phyloP scores from a whole-genome alignment of 345 rosid genomes.

The Eucalyptus cloeziana region DNA sequence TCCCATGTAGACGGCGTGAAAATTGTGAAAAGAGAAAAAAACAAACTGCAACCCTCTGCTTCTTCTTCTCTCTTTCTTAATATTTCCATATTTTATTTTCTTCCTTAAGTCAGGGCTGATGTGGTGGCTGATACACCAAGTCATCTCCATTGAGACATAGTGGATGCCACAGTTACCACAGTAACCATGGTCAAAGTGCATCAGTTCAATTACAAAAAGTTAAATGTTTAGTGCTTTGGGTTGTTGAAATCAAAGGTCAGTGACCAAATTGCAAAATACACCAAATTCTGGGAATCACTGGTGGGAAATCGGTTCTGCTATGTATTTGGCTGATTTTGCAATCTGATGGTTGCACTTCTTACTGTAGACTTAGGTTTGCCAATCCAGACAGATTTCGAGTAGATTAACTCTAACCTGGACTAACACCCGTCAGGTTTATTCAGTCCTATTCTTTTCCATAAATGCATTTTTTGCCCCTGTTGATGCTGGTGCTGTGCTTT shows the following conservation, averaged over 20 bases:
- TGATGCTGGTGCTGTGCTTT: neutral
- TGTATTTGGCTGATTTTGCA: neutral
- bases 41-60: no score
- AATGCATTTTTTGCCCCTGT: neutral
- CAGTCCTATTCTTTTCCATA: neutral
- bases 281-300: neutral
- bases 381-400: neutral
- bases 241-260: neutral
- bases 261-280: neutral
- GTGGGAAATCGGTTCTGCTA: neutral
- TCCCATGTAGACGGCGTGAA: neutral
- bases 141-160: neutral
- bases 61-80: neutral
- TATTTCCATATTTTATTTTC: neutral
- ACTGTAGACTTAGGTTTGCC: neutral
- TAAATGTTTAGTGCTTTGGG: neutral
- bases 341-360: neutral
- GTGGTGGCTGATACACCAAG: neutral
- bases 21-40: neutral
- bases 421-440: neutral
- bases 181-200: neutral
- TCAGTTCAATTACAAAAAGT: neutral
- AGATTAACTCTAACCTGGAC: neutral
- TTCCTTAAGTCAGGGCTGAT: neutral
- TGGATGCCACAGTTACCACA: neutral